Base-by-base conservation (phyloP, 2,329 filamentous ascomycete genomes). In the Chalara sp. region DNA sequence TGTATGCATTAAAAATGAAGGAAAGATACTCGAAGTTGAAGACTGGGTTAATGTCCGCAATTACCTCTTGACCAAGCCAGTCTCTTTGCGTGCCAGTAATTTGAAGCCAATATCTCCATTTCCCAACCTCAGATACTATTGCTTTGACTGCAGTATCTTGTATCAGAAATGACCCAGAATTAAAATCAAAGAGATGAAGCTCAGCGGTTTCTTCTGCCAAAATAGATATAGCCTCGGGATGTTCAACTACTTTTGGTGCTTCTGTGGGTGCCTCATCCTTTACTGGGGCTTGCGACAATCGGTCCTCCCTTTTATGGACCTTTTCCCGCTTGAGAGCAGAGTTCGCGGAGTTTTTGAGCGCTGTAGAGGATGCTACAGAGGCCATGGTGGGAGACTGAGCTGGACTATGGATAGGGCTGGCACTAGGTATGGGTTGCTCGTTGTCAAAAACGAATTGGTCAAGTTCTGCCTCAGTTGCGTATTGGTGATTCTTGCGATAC, bases 11-110 rank as follows among this genome's bases (percentile, higher is more conserved):
- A 78, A 99, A 99, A 63, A 99, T 96, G 67, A 97, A 97, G 0
- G 92, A 97, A n/a, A 96, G 76, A 62, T 92, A 97, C 68, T 99
- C 93, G 59, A 96, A 97, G 71, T 97, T 97, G 75, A 97, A 99
- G 21, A 99, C 91, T 0, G 93, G 93, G 62, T 97, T 97, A 68
- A 97, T 89, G 60, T 99, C 93, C 6, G 89, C 86, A 32, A 90
- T 76, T 32, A 99, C 82, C 2, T 86, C 79, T 57, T 95, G 88
- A 28, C 90, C 90, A 2, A 99, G 75, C 89, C 90, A 96, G 49
- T 91, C 83, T 62, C 83, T 84, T 33, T 88, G 81, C 39, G 80
- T 76, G 55, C 86, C 84, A 41, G 81, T 80, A 50, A 97, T 85
- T 64, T 96, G 89, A 32, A 99, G 75, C 90, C 90, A 97, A 70